phyloP scores from a whole-genome alignment of 345 rosid species.

The Hirschfeldia incana region DNA sequence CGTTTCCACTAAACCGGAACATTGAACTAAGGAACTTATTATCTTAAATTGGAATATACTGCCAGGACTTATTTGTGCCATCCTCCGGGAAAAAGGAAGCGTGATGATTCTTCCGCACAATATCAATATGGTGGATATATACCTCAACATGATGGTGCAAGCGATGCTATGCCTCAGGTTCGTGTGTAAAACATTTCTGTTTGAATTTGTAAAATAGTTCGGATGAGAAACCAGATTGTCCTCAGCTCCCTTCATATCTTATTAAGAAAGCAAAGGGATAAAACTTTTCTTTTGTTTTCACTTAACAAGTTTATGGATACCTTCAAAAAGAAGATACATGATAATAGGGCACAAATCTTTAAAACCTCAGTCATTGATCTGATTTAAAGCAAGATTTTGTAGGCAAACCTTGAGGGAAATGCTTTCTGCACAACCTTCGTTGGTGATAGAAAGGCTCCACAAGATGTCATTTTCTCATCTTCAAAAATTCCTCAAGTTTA shows the following conservation, averaged over 20 bases:
- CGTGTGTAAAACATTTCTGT: constrained; percentile 43
- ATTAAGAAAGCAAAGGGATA: too few species aligned
- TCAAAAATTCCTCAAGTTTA: not conserved
- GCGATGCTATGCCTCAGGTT: constrained; percentile 52
- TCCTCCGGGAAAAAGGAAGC: constrained; percentile 91
- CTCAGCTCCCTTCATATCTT: not conserved
- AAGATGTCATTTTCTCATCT: not conserved
- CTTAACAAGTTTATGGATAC: not conserved
- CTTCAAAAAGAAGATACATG: too few species aligned
- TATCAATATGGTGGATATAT: constrained; percentile 85
- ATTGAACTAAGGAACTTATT: constrained; percentile 2
- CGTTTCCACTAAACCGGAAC: not conserved
- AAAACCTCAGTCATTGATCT: not conserved
- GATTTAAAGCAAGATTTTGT: not conserved
- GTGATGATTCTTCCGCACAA: constrained; percentile 69
- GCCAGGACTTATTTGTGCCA: constrained; percentile 81
- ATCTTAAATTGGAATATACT: constrained; percentile 34
- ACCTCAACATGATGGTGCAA: constrained; percentile 97
- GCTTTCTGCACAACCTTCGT: not conserved
- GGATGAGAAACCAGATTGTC: not conserved
- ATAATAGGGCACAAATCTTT: not conserved
- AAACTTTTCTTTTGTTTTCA: not conserved
- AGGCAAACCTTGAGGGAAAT: not conserved
- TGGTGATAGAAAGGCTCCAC: not conserved
- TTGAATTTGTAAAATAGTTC: constrained; percentile 40